Evolutionary conservation across 768 basidiomycete genomes (phyloP).

Genomic region (Fibroporia radiculosa): DNA sequence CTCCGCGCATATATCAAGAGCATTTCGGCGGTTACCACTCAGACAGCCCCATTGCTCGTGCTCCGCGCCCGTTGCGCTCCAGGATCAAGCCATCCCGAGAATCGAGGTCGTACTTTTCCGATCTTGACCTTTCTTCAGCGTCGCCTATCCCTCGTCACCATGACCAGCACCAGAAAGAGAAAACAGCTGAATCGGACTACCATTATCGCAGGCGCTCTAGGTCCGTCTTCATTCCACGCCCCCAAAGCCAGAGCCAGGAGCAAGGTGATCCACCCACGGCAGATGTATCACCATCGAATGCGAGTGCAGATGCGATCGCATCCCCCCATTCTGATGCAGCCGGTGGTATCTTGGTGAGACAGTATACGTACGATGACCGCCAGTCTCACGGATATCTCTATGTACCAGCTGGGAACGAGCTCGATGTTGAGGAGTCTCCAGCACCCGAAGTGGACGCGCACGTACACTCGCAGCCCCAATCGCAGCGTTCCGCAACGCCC

Average conservation of each 20-base stretch:
- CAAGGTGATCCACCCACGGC: constrained; percentile 1
- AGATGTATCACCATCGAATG: constrained; percentile 2
- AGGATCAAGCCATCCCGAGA: constrained; percentile 13
- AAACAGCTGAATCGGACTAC: constrained; percentile 10
- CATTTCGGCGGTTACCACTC: constrained; percentile 15
- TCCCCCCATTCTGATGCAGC: constrained; percentile 5
- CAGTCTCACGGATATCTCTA: constrained; percentile 21
- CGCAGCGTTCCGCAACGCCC: constrained; percentile 14
- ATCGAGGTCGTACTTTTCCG: constrained; percentile 16
- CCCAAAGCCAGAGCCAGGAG: constrained; percentile 5
- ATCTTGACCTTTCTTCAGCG: constrained; percentile 11
- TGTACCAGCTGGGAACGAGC: constrained; percentile 1
- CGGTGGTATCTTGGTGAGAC: constrained; percentile 1
- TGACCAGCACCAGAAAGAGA: constrained; percentile 6
- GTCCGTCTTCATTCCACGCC: constrained; percentile 18
- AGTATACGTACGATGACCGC: constrained; percentile 22
- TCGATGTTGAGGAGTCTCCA: background rate
- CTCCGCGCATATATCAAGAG: constrained; percentile 7
- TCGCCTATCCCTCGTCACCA: constrained; percentile 6
- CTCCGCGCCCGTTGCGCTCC: constrained; percentile 17
- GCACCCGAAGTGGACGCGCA: background rate
- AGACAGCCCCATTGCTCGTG: constrained; percentile 11
- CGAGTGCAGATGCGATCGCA: background rate
- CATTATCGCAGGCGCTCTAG: constrained; percentile 25
- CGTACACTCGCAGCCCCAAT: constrained; percentile 7